Base-by-base conservation (phyloP, 805 yeast genomes). In the Wickerhamiella kurtzmanii region DNA sequence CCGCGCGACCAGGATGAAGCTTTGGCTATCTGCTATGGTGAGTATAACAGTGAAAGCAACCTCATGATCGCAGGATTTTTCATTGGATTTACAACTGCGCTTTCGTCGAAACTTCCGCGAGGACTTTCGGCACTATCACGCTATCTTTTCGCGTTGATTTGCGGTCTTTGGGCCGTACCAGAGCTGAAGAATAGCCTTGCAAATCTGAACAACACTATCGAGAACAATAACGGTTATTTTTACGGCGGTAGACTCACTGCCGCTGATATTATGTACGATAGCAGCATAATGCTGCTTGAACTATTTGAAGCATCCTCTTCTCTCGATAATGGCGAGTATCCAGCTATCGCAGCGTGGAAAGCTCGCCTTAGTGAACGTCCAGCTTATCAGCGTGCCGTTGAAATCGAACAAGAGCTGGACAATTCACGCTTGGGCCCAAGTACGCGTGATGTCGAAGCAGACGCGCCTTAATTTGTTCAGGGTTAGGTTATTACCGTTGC, bases 41-140 rank as follows among this genome's bases (percentile, higher is more conserved):
- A 75, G 39, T 76, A 75, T 56, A 76, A 72, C 53, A 59, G 73
- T n/a, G 89, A 82, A 60, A 82, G 78, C 1, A 70, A 82, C 19
- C 58, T 81, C 16, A 78, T 74, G 58, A 75, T 76, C 3, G 62
- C 67, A 6, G 58, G 74, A 45, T 64, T 64, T 60, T 66, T 64
- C 49, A 56, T 66, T 44, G 57, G 62, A 22, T 44, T 69, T 40
- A 57, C 63, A 20, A 59, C 67, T 2, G 62, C 62, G 21, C 73
- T 58, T 3, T 45, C 46, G n/a, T 15, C 44, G 32, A 43, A 38
- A 16, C 20, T 47, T n/a, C 60, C 60, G 4, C 44, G 42, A 43
- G 52, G 49, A 6, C 35, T 55, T 15, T 37, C 48, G n/a, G 40
- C 43, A 15, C 17, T 78, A 6, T 67, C 74, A 2, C 60, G 65